These are phyloP conservation scores for Whalleya microplaca DNA, from an alignment of 2,329 filamentous ascomycete genomes.

Conservation along the genomic window DNA sequence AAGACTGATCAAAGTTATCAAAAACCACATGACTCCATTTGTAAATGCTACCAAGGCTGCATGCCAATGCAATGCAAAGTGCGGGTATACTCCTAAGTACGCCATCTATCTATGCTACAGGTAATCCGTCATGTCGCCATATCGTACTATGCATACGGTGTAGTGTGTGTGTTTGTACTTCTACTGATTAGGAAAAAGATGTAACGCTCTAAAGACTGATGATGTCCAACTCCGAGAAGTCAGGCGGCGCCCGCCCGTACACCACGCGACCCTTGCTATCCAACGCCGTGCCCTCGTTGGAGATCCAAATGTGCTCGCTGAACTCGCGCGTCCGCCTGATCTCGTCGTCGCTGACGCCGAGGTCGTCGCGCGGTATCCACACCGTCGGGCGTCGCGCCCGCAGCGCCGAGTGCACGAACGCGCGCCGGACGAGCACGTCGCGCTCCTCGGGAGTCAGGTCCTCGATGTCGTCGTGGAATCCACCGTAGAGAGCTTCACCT, in stretches of 20 bases:
- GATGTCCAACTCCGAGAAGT: conserved; percentile 86
- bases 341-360: conserved; percentile 92
- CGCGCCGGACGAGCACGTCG: conserved; percentile 80
- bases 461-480: conserved; percentile 90
- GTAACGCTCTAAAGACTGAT: conserved; percentile 67
- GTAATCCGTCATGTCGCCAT: conserved; percentile 20
- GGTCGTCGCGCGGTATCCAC: conserved; percentile 90
- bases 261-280: conserved; percentile 83
- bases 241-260: conserved; percentile 83
- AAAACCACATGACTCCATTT: conserved; percentile 3
- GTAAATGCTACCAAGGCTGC: conserved; percentile 17
- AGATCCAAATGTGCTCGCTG: conserved; percentile 86
- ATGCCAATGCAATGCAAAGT: conserved; percentile 19
- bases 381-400: conserved; percentile 83
- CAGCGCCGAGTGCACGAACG: conserved; percentile 88
- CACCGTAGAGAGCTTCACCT: conserved; percentile 81
- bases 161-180: too few relatives aligned
- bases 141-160: conserved; percentile 26
- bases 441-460: conserved; percentile 90
- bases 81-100: conserved; percentile 21
- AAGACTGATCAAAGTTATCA: neutral
- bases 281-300: conserved; percentile 86
- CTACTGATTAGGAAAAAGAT: neutral
- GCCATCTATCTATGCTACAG: conserved; percentile 23
- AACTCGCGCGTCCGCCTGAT: conserved; percentile 76